Conservation (phyloP, 495 filamentous ascomycete genomes). For the Lasiosphaeria miniovina region DNA sequence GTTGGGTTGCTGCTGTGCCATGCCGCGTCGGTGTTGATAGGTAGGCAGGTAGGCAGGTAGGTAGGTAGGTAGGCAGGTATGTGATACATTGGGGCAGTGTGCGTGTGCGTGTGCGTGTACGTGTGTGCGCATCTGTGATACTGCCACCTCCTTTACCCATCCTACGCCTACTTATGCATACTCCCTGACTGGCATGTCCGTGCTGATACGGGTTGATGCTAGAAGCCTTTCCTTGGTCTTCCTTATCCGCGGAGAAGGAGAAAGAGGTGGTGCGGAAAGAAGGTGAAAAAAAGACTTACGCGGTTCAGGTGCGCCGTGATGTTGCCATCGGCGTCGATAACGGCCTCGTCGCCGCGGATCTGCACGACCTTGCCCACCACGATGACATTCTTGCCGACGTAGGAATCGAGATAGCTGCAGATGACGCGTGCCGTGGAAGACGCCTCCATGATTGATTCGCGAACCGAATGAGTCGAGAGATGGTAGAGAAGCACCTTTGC, state of each 20-base stretch:
- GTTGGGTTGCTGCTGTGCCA: too few relatives aligned
- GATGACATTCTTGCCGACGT: conserved; percentile 71
- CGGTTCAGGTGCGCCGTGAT: conserved; percentile 71
- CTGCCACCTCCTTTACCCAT: too few relatives aligned
- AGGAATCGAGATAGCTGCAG: conserved; percentile 62
- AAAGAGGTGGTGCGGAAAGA: background rate
- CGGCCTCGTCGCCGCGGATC: conserved; percentile 76
- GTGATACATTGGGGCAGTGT: too few relatives aligned
- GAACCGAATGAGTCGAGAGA: background rate
- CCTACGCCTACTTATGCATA: too few relatives aligned
- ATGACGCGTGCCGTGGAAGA: conserved; percentile 68
- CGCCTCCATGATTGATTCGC: conserved; percentile 37
- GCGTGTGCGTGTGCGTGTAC: too few relatives aligned
- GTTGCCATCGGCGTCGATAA: conserved; percentile 70
- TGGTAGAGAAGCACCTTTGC: background rate
- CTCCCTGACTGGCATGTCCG: too few relatives aligned
- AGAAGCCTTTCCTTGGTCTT: too few relatives aligned
- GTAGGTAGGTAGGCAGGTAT: background rate
- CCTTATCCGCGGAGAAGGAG: background rate
- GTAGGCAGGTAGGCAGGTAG: background rate
- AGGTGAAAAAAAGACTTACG: conserved; percentile 40
- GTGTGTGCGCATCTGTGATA: too few relatives aligned
- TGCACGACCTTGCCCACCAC: conserved; percentile 81
- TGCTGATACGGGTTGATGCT: too few relatives aligned
- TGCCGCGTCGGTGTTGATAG: too few relatives aligned